Evolutionary conservation across 2,329 filamentous ascomycete species (phyloP), one percentile per base, ranked within the genome.

Genomic region (Diaporthe aspalathi): DNA sequence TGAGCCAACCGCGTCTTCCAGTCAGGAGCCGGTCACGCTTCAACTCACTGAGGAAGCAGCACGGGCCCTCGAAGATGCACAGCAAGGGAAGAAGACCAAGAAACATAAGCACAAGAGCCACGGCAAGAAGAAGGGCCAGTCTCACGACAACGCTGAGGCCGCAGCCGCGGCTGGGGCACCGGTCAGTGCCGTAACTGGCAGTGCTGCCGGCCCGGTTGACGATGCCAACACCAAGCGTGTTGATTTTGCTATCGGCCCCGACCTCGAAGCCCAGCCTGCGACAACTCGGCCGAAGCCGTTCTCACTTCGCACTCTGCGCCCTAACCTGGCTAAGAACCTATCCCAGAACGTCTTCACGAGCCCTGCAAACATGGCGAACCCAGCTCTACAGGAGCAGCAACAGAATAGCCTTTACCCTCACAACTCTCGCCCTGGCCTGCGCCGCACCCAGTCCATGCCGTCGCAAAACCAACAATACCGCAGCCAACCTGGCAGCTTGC

Each of bases 371-470:
- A 22, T 75, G 76, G 35, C 57, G 52, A 78, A 77, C 32, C 63
- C 75, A 11, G 38, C 32, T 24, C 35, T 50, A 2, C 54, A 57
- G 2, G 70, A 22, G 12, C 66, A 4, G 14, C 47, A 3, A 14
- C 47, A 62, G 68, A 71, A 68, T 76, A 74, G 76, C 74, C 56
- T 73, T 75, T 69, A 77, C 78, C 72, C 75, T 74, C 57, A 74
- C 75, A 69, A 77, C 78, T 71, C 76, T 77, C 27, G 57, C 29
- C 60, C 45, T 3, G n/a, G 45, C 43, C 80, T 88, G 9, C 87
- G 88, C 57, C 86, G 89, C 27, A 86, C 88, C 2, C 88, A 81
- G 70, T 90, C 89, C 6, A 80, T 90, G 45, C 89, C 89, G 2
- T 62, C 66, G 50, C 54, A 76, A 7, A 32, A 71, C 20, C 75